These are phyloP conservation scores for Trametes hirsuta DNA, from an alignment of 1,284 basidiomycete genomes.

Conservation along the genomic window DNA sequence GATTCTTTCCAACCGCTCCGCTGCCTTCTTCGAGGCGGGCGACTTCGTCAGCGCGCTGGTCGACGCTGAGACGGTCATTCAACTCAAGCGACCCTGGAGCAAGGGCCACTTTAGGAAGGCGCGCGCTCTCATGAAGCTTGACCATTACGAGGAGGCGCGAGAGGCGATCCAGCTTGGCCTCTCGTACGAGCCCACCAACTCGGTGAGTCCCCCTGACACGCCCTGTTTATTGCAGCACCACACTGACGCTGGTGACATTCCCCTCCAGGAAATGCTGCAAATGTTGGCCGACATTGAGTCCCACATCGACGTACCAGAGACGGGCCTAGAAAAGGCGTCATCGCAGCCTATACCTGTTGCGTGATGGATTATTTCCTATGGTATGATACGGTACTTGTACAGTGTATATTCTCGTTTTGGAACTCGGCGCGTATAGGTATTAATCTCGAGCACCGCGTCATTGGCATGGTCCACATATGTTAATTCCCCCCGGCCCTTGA, in stretches of 20 bases:
- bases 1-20: conserved; percentile 89
- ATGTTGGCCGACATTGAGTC: conserved; percentile 30
- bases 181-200: conserved; percentile 88
- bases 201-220: conserved; percentile 45
- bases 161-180: conserved; percentile 85
- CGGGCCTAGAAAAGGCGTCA: conserved; percentile 11
- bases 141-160: conserved; percentile 73
- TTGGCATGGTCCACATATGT: too few species aligned
- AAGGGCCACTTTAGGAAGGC: conserved; percentile 96
- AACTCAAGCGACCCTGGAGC: conserved; percentile 86
- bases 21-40: conserved; percentile 78
- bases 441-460: too few species aligned
- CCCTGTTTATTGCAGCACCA: neutral
- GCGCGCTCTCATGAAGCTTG: conserved; percentile 83
- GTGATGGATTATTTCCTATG: conserved; percentile 22
- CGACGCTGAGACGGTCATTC: conserved; percentile 91
- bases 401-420: conserved; percentile 17
- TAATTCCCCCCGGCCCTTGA: too few species aligned
- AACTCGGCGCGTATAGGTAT: neutral
- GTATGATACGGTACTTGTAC: conserved; percentile 23
- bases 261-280: conserved; percentile 29
- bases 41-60: conserved; percentile 85
- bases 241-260: neutral
- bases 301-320: conserved; percentile 15
- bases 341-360: conserved; percentile 27